Base-by-base conservation (phyloP, 1,284 basidiomycete genomes). In the Coniferiporia weirii region DNA sequence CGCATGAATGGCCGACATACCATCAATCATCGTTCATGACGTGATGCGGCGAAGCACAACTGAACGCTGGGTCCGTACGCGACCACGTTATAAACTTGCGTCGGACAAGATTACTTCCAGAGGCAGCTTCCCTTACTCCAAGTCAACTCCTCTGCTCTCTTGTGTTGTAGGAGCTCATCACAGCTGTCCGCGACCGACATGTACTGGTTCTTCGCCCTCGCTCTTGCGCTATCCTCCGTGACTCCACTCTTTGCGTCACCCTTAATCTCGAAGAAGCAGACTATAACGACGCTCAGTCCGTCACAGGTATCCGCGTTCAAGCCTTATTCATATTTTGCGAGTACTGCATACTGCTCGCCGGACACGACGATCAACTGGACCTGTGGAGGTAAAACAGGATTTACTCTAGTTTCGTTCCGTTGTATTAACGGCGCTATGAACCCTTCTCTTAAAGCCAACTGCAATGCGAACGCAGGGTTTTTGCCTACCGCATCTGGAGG, bases 271-370 rank as follows among this genome's bases (percentile, higher is more conserved):
- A 35, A 35, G n/a, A n/a, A 19, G 4, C 48, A 51, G 46, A n/a
- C 63, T 8, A 67, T 70, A 4, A 67, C 68, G 1, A 35, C 66
- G 1, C 52, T 77, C 3, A 71, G 74, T 0, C 17, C 69, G 4
- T 61, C 66, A 1, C 67, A 72, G 15, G 62, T 77, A 51, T 52
- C 69, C 8, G 64, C 63, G 4, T 70, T 75, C 34, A 67, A 68
- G 4, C 76, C 76, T 8, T 77, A 69, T 61, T 74, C 75, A 2
- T 73, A 75, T 56, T 78, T 76, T 65, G 73, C 76, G 17, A 67
- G 74, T n/a, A 76, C 75, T 17, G 74, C 76, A 8, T 77, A 77
- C 65, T 79, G 77, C 57, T 51, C 67, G 10, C 68, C 71, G 2
- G 64, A 58, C 17, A 67, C 58, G 52, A 63, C 74, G 20, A 60